A percentile compares a stretch with the other conserved stretches of the same genome.
Conservation (phyloP, 306 rosid species). For the Quercus aquifolioides region DNA sequence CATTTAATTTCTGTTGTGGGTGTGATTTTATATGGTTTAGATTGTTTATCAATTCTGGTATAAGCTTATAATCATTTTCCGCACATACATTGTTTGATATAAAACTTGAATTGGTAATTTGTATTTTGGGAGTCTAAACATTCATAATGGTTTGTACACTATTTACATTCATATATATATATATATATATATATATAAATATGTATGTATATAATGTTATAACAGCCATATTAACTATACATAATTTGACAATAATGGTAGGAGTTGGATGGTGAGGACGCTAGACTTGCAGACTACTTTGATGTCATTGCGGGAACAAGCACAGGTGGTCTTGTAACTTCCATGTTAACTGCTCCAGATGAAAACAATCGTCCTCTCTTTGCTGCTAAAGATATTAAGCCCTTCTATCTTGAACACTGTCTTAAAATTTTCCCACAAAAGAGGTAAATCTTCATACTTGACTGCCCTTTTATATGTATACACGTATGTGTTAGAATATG, state of each 20-base stretch:
- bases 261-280: slow-evolving; percentile 61
- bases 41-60: too few species aligned
- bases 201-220: background rate
- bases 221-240: too few species aligned
- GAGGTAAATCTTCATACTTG: background rate
- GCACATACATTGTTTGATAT: too few species aligned
- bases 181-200: background rate
- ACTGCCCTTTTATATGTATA: background rate
- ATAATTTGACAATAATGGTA: slow-evolving; percentile 2
- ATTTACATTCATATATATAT: too few species aligned
- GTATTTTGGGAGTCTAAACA: too few species aligned
- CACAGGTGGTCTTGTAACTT: slow-evolving; percentile 57
- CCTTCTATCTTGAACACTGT: slow-evolving; percentile 46
- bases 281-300: slow-evolving; percentile 61
- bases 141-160: too few species aligned
- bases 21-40: too few species aligned
- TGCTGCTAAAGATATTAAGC: slow-evolving; percentile 50
- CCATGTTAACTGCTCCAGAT: slow-evolving; percentile 56
- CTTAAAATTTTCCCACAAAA: slow-evolving; percentile 56
- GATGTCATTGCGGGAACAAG: slow-evolving; percentile 67
- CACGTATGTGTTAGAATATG: background rate
- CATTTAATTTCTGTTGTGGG: too few species aligned
- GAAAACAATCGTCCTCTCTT: slow-evolving; percentile 42
- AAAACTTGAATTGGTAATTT: too few species aligned
- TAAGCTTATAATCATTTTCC: accelerated